These are phyloP conservation scores for Pulicaria dysenterica DNA, from an alignment of 129 eudicot genomes.

Conservation along the genomic window DNA sequence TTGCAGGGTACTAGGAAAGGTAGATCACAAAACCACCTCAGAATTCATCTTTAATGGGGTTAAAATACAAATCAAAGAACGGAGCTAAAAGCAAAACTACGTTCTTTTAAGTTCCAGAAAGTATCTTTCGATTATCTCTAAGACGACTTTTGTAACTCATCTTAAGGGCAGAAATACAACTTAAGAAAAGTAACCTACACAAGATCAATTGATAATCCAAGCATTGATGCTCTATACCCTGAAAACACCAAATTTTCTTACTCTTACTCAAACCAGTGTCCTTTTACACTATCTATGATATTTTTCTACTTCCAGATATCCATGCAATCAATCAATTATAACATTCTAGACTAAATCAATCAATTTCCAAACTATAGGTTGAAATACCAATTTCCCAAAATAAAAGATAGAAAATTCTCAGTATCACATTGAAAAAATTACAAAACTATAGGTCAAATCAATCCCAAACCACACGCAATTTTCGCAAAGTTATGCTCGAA, in stretches of 20 bases:
- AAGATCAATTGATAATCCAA: too few species aligned
- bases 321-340: conserved; percentile 24
- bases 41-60: too few species aligned
- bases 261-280: background rate
- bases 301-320: conserved; percentile 3
- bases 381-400: too few species aligned
- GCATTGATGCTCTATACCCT: too few species aligned
- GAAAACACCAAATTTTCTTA: too few species aligned
- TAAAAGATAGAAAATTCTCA: too few species aligned
- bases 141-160: too few species aligned
- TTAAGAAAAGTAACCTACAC: too few species aligned
- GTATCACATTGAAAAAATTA: too few species aligned
- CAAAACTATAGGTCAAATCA: background rate
- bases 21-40: background rate
- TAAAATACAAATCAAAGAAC: background rate
- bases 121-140: too few species aligned
- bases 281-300: background rate
- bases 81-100: background rate
- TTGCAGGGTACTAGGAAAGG: background rate
- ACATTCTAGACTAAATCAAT: background rate
- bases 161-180: too few species aligned
- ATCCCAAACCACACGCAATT: conserved; percentile 5
- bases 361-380: too few species aligned
- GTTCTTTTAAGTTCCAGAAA: background rate
- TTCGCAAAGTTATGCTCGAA: background rate